A percentile compares a stretch with the other conserved stretches of the same genome.
These are phyloP conservation scores for Pichia nakasei DNA, from an alignment of 805 yeast genomes.

Conservation along the genomic window DNA sequence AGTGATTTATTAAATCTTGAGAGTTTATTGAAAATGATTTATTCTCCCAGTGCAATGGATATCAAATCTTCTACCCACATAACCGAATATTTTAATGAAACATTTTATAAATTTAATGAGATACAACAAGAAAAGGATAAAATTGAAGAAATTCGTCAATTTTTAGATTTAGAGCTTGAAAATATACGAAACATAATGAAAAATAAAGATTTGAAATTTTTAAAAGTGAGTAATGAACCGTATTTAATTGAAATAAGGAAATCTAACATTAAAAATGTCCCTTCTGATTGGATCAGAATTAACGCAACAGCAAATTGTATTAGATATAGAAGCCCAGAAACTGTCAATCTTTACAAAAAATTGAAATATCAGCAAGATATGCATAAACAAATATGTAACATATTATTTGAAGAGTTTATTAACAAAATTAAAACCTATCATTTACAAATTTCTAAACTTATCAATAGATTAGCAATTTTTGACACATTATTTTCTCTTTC, in stretches of 20 bases:
- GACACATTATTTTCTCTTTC: constrained; percentile 66
- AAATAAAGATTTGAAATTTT: constrained; percentile 9
- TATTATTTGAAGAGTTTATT: constrained; percentile 37
- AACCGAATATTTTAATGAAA: constrained; percentile 32
- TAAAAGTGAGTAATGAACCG: constrained; percentile 39
- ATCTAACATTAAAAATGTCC: constrained; percentile 46
- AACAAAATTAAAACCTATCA: constrained; percentile 30
- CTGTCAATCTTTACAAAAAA: constrained; percentile 40
- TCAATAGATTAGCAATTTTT: constrained; percentile 41
- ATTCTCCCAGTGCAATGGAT: constrained; percentile 42
- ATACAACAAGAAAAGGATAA: constrained; percentile 31
- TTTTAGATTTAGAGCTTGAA: constrained; percentile 45
- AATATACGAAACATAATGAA: constrained; percentile 33
- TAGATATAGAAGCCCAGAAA: constrained; percentile 61
- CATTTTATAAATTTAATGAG: constrained; percentile 31
- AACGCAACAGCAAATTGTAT: constrained; percentile 61
- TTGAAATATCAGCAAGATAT: constrained; percentile 55
- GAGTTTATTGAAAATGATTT: constrained; percentile 34
- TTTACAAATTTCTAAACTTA: constrained; percentile 32
- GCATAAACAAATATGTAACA: constrained; percentile 37
- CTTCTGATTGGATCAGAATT: constrained; percentile 69
- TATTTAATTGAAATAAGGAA: constrained; percentile 71
- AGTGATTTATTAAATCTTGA: constrained; percentile 1
- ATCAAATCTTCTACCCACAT: constrained; percentile 33
- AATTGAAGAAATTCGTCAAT: constrained; percentile 36